Base-by-base conservation (phyloP, 1,139 yeast species). In the Diutina siamensis region DNA sequence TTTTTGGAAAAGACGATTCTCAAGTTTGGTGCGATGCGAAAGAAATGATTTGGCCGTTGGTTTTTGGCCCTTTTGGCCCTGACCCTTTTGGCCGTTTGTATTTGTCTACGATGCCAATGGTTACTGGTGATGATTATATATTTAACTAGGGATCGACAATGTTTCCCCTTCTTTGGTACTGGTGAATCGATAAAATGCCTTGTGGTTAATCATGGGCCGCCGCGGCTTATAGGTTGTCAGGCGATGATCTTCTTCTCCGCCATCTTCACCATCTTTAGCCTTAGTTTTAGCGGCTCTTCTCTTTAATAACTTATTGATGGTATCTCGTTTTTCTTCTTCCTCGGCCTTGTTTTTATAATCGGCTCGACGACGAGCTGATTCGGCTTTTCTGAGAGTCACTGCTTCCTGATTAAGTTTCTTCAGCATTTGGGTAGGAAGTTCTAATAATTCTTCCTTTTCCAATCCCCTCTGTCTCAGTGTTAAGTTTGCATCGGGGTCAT, bases 321-420 rank as follows among this genome's bases (percentile, higher is more conserved):
- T 89, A 53, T 88, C 97, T 55, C 82, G 77, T 60, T 92, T 92
- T 61, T 92, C 98, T 60, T 87, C 97, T 57, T 88, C 97, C 36
- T 86, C 66, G 51, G 83, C 78, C 63, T 83, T 82, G 55, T 82
- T 89, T 52, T 83, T 82, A 56, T 88, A 74, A 57, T 92, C 92
- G 60, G 84, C 84, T 52, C 98, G 74, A 60, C 89, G 78, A 54
- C 98, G 75, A 0, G 97, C 92, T 56, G 78, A 81, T 58, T 92
- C 98, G 1, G 94, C 89, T 51, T 88, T 80, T 40, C 88, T 73
- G 49, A 87, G 63, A 35, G 86, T 86, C 36, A 80, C 73, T 61
- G 89, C 95, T 58, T 92, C 96, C 48, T 82, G 96, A 0, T 95
- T 82, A 48, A 85, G 72, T 38, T 45, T 46, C 38, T 48, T 51